Evolutionary conservation across 805 yeast genomes (phyloP).

Genomic region (Starmerella bombicola): DNA sequence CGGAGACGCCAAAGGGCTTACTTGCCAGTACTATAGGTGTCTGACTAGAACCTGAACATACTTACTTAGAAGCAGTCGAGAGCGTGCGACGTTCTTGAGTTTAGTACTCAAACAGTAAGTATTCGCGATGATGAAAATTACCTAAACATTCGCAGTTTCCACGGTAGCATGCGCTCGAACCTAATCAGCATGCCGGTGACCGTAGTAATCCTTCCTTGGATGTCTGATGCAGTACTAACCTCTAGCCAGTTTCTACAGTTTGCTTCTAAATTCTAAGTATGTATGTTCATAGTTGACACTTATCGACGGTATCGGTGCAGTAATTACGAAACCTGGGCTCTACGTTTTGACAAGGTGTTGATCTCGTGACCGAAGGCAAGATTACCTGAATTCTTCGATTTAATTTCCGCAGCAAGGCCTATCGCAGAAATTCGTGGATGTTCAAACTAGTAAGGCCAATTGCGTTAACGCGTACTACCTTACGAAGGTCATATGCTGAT

Average conservation of each 20-base stretch:
- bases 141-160: conserved; percentile 36
- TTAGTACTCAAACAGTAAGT: conserved; percentile 15
- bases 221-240: conserved; percentile 30
- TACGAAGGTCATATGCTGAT: conserved; percentile 10
- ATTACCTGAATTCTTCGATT: too few species aligned
- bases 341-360: too few species aligned
- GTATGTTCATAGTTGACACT: too few species aligned
- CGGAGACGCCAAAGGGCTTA: conserved; percentile 24
- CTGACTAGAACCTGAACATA: conserved; percentile 19
- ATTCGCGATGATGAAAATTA: conserved; percentile 29
- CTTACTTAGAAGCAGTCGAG: background rate
- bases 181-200: conserved; percentile 33
- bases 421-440: too few species aligned
- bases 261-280: too few species aligned
- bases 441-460: background rate
- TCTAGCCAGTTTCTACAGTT: too few species aligned
- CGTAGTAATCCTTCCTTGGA: conserved; percentile 34
- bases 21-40: conserved; percentile 32
- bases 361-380: too few species aligned
- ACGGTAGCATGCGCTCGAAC: conserved; percentile 34
- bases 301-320: too few species aligned
- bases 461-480: background rate
- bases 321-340: too few species aligned
- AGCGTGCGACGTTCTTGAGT: background rate
- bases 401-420: too few species aligned